Conservation (phyloP, 1,284 basidiomycete genomes). For the Leccinum insigne region DNA sequence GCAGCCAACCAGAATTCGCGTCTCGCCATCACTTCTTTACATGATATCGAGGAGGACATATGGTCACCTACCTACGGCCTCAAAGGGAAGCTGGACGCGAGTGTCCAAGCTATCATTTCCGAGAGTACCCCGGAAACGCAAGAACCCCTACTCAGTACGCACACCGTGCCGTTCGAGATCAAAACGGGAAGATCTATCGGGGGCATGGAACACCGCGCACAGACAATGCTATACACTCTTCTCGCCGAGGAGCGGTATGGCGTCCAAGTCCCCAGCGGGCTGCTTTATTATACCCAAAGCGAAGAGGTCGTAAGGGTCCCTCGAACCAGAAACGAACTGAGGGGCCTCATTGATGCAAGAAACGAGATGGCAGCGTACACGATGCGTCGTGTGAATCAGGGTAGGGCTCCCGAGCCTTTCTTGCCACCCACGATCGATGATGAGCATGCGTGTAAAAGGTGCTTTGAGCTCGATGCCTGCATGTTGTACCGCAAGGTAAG, state of each 20-base stretch:
- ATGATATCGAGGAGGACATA: conserved; percentile 96
- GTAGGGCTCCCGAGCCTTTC: conserved; percentile 47
- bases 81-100: conserved; percentile 96
- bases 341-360: conserved; percentile 78
- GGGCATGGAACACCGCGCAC: conserved; percentile 92
- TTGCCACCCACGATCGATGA: conserved; percentile 90
- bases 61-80: conserved; percentile 96
- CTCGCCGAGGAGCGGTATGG: conserved; percentile 91
- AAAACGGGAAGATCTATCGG: conserved; percentile 87
- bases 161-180: conserved; percentile 88
- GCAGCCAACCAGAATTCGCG: conserved; percentile 46
- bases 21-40: conserved; percentile 72
- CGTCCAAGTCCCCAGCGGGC: conserved; percentile 65
- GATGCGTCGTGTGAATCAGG: conserved; percentile 40
- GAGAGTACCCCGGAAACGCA: conserved; percentile 35
- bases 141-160: conserved; percentile 22
- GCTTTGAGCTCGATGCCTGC: conserved; percentile 85
- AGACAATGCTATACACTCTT: conserved; percentile 97
- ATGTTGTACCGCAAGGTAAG: conserved; percentile 91
- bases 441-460: conserved; percentile 74
- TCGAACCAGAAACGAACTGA: conserved; percentile 78
- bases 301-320: conserved; percentile 87
- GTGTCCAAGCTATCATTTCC: conserved; percentile 69
- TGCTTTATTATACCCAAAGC: conserved; percentile 94
- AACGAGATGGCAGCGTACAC: conserved; percentile 89